These are phyloP conservation scores for Thalassia testudinum DNA, from an alignment of 116 monocot genomes.

Conservation along the genomic window DNA sequence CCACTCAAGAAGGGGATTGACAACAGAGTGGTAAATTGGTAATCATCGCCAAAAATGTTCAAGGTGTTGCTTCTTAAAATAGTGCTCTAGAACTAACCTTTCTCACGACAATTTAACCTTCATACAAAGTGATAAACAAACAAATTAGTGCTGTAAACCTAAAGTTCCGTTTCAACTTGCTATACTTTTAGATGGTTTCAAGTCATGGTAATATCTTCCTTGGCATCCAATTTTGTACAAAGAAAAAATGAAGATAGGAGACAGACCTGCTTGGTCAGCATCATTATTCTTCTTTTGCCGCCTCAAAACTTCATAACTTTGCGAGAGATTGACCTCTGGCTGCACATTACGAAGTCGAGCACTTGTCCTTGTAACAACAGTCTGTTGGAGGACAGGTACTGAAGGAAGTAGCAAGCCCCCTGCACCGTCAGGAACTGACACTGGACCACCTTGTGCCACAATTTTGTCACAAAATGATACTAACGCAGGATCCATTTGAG, in stretches of 20 bases:
- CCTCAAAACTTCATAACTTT: constrained; percentile 79
- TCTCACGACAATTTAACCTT: too few relatives aligned
- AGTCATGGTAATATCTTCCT: neutral
- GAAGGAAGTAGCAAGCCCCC: constrained; percentile 24
- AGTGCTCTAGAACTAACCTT: too few relatives aligned
- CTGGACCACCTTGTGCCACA: constrained; percentile 66
- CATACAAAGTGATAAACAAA: too few relatives aligned
- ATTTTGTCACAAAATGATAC: constrained; percentile 91
- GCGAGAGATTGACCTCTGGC: constrained; percentile 69
- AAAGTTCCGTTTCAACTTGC: too few relatives aligned
- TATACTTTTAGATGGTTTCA: too few relatives aligned
- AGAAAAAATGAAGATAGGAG: neutral
- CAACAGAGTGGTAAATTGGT: too few relatives aligned
- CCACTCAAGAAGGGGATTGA: too few relatives aligned
- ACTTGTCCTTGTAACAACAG: constrained; percentile 63
- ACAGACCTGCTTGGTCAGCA: constrained; percentile 56
- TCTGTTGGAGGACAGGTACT: constrained; percentile 65
- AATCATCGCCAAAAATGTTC: too few relatives aligned
- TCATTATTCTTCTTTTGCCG: constrained; percentile 59
- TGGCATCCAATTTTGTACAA: neutral
- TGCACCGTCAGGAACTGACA: constrained; percentile 34
- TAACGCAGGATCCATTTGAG: constrained; percentile 92
- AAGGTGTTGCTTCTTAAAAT: too few relatives aligned
- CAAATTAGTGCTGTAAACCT: too few relatives aligned
- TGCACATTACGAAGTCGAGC: constrained; percentile 78